phyloP scores from a whole-genome alignment of 768 basidiomycete genomes.

The Gyrodon lividus region DNA sequence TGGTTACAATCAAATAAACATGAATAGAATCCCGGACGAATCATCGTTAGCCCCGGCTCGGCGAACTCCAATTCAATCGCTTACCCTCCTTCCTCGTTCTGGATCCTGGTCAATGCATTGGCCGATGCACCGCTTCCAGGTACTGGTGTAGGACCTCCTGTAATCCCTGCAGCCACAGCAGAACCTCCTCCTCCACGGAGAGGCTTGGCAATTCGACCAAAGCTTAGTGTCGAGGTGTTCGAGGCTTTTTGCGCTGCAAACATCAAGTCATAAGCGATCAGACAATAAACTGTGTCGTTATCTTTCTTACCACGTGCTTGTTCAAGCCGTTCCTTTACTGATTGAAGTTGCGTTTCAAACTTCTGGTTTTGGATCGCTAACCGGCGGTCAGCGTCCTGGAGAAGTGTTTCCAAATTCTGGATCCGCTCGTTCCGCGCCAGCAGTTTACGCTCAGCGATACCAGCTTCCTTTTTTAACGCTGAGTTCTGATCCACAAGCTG shows the following conservation, averaged over 20 bases:
- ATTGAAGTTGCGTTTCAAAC: conserved; percentile 90
- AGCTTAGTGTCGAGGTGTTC: conserved; percentile 68
- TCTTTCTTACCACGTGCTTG: conserved; percentile 78
- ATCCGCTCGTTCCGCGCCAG: conserved; percentile 97
- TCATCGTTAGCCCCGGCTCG: conserved; percentile 7
- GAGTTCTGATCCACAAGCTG: conserved; percentile 99
- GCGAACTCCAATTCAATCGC: conserved; percentile 29
- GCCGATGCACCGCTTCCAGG: conserved; percentile 44
- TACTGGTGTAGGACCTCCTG: conserved; percentile 41
- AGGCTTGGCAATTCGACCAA: conserved; percentile 96
- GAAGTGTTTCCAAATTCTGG: conserved; percentile 88
- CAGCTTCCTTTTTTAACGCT: conserved; percentile 94
- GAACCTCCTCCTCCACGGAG: conserved; percentile 88
- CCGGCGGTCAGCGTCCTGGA: conserved; percentile 92
- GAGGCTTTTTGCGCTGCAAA: conserved; percentile 70
- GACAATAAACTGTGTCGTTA: conserved; percentile 11
- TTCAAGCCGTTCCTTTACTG: conserved; percentile 88
- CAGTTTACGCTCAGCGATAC: conserved; percentile 94
- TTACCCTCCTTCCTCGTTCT: conserved; percentile 78
- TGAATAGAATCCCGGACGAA: conserved; percentile 15
- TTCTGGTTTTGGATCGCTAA: conserved; percentile 93
- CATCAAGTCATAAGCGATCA: conserved; percentile 29
- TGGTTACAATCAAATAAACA: conserved; percentile 18
- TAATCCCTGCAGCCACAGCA: conserved; percentile 37
- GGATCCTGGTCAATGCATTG: conserved; percentile 69